A percentile compares a stretch with the other conserved stretches of the same genome.
These are phyloP conservation scores for Trichosporon sp. DNA, from an alignment of 1,284 basidiomycete genomes.

Conservation along the genomic window DNA sequence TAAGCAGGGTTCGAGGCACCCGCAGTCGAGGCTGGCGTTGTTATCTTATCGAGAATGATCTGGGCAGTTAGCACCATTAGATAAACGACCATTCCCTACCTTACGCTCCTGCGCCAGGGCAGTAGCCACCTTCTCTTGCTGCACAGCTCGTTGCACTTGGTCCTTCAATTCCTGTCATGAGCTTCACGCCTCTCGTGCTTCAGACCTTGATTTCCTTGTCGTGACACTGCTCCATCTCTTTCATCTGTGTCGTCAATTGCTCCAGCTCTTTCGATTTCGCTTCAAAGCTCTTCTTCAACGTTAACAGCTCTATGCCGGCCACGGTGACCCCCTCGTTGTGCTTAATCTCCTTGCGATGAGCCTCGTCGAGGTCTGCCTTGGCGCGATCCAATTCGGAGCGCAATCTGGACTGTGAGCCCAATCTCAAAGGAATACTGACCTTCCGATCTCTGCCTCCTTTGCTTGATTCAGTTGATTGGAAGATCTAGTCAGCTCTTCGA, in stretches of 20 bases:
- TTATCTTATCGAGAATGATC: background rate
- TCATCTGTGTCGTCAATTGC: background rate
- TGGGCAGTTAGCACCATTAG: background rate
- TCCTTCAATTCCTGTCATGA: background rate
- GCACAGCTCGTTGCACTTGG: background rate
- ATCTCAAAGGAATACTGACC: background rate
- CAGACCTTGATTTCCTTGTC: background rate
- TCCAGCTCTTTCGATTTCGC: background rate
- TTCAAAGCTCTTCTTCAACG: background rate
- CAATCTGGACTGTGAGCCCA: background rate
- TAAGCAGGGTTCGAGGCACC: background rate
- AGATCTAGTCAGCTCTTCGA: background rate
- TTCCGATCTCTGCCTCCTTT: background rate
- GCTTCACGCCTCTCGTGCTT: background rate
- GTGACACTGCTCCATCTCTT: background rate
- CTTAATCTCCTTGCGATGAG: background rate
- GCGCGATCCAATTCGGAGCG: background rate
- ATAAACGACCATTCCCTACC: background rate
- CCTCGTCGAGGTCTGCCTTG: background rate
- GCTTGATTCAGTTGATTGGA: background rate
- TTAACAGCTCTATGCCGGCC: background rate
- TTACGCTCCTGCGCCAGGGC: background rate
- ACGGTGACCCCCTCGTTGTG: background rate
- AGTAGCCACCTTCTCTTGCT: background rate
- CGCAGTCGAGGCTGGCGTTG: background rate